phyloP scores from a whole-genome alignment of 257 asterid genomes.

The Primulina eburnea region DNA sequence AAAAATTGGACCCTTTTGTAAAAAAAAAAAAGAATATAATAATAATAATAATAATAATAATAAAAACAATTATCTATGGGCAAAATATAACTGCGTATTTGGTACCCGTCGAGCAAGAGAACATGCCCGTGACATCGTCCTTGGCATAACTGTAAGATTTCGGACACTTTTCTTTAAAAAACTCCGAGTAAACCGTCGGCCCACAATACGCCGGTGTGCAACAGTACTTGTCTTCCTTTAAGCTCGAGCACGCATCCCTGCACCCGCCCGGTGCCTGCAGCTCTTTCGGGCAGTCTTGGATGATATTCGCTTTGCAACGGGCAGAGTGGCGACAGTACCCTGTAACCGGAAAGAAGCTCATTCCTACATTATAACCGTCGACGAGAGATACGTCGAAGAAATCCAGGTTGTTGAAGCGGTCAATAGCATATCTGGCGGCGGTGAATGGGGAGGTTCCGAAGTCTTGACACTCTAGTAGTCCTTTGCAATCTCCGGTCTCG shows the following conservation, averaged over 20 bases:
- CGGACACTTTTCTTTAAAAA: not conserved
- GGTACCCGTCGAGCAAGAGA: constrained; percentile 12
- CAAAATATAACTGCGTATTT: constrained; percentile 5
- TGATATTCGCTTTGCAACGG: not conserved
- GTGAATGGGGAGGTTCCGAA: constrained; percentile 30
- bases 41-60: too few relatives aligned
- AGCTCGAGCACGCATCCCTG: not conserved
- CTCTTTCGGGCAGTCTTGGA: not conserved
- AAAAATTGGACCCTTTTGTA: too few relatives aligned
- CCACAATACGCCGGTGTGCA: constrained; percentile 3
- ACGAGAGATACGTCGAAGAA: constrained; percentile 27
- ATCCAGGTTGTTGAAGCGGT: constrained; percentile 31
- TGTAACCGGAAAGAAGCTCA: constrained; percentile 26
- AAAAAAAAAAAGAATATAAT: too few relatives aligned
- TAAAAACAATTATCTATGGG: not conserved
- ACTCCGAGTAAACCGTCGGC: not conserved
- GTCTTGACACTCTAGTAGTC: constrained; percentile 19
- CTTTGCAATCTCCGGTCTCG: constrained; percentile 30
- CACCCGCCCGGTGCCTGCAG: not conserved
- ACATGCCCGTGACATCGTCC: not conserved
- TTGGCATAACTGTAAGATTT: not conserved
- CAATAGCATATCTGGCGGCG: constrained; percentile 29
- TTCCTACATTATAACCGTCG: constrained; percentile 32
- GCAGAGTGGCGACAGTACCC: not conserved
- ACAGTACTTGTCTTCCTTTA: not conserved